A percentile compares a stretch with the other conserved stretches of the same genome.
phyloP scores from a whole-genome alignment of 139 green algal genomes.

The Cymbomonas tetramitiformis region DNA sequence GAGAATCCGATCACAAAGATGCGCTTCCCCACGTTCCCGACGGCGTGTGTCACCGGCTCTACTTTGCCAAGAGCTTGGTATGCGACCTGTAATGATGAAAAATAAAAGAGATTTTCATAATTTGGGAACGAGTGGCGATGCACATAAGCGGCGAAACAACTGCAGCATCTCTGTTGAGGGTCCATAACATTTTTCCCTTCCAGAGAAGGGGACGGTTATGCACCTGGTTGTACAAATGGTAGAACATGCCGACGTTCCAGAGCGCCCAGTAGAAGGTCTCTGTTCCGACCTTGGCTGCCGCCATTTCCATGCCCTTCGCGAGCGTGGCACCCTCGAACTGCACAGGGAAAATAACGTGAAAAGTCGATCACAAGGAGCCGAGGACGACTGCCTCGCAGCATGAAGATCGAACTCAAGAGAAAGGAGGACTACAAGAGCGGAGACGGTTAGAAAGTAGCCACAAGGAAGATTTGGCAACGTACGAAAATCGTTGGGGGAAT shows the following conservation, averaged over 20 bases:
- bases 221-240: slow-evolving; percentile 99
- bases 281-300: slow-evolving; percentile 48
- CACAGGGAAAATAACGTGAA: slow-evolving; percentile 7
- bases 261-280: slow-evolving; percentile 69
- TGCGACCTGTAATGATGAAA: slow-evolving; percentile 83
- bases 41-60: slow-evolving; percentile 84
- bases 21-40: slow-evolving; percentile 99
- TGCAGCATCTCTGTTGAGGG: too few relatives aligned
- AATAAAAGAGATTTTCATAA: too few relatives aligned
- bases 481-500: slow-evolving; percentile 57
- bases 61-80: slow-evolving; percentile 94
- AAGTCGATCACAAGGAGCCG: background rate
- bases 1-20: slow-evolving; percentile 88
- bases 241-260: slow-evolving; percentile 78
- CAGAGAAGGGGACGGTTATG: slow-evolving; percentile 22
- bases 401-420: too few relatives aligned
- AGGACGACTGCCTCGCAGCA: background rate
- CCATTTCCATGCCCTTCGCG: slow-evolving; percentile 29
- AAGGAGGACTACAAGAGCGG: too few relatives aligned
- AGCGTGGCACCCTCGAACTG: slow-evolving; percentile 60
- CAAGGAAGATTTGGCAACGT: background rate
- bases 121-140: too few relatives aligned
- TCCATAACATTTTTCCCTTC: too few relatives aligned
- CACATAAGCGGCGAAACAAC: too few relatives aligned
- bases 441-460: background rate